phyloP scores from a whole-genome alignment of 371 early-diverging fungal species.

The Smittium culicis region DNA sequence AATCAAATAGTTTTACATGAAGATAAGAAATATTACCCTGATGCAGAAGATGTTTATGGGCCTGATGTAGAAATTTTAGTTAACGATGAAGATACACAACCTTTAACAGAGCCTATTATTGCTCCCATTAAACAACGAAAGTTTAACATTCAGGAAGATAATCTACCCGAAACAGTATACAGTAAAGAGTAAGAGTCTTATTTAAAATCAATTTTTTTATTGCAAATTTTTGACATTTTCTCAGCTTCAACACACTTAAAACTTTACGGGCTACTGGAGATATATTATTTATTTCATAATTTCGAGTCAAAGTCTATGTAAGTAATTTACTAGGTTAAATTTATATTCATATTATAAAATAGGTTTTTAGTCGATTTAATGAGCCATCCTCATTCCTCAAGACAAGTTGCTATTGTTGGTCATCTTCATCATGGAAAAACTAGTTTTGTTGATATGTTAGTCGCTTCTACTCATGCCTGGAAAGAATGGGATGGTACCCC shows the following conservation, averaged over 20 bases:
- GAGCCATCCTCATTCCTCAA: constrained; percentile 60
- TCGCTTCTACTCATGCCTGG: constrained; percentile 65
- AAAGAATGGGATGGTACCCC: constrained; percentile 26
- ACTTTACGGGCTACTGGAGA: too few relatives aligned
- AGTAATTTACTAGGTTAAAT: too few relatives aligned
- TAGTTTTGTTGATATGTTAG: constrained; percentile 80
- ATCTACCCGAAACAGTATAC: constrained; percentile 68
- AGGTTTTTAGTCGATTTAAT: constrained; percentile 71
- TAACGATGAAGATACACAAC: constrained; percentile 95
- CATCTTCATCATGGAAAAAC: constrained; percentile 97
- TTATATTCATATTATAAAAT: too few relatives aligned
- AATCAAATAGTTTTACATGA: constrained; percentile 87
- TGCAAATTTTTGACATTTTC: background rate
- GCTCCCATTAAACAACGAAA: constrained; percentile 76
- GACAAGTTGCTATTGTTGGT: constrained; percentile 85
- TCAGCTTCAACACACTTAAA: background rate
- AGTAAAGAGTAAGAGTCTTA: constrained; percentile 50
- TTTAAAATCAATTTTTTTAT: background rate
- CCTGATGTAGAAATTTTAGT: constrained; percentile 88
- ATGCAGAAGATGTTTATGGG: constrained; percentile 94
- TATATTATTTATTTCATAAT: too few relatives aligned
- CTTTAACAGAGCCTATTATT: constrained; percentile 87
- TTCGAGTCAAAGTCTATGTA: too few relatives aligned
- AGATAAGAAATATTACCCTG: constrained; percentile 94
- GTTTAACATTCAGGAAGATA: constrained; percentile 69